Evolutionary conservation across 768 basidiomycete species (phyloP), one percentile per base, ranked within the genome.

Genomic region (Lactifluus hygrophoroides): DNA sequence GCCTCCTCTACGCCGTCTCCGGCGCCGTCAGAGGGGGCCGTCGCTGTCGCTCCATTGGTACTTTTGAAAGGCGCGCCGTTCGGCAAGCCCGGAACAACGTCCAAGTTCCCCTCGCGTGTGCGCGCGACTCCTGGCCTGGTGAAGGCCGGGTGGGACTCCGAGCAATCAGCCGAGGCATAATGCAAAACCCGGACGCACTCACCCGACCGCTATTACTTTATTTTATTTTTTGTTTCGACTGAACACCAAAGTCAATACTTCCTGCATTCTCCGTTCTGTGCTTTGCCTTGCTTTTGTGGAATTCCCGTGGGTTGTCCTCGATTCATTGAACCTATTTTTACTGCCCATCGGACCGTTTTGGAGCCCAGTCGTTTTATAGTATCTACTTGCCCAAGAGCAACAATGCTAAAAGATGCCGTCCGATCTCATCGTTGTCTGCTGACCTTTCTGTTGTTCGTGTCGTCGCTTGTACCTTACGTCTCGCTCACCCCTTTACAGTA

Each of bases 71-170:
- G 61, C 37, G 10, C 54, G n/a, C 55, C 46, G 25, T 57, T 49
- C 27, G 55, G 44, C 28, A 45, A 46, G 19, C 28, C 60, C 3
- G 56, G 56, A 27, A 25, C 48, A 23, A 37, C 56, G 17, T 16
- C 56, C 49, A 62, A 56, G 35, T 62, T 57, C 30, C 27, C 63
- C 4, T 49, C 61, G 16, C 56, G 47, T 9, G 25, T 37, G 23
- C 63, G 38, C 10, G 34, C 56, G 9, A 42, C 52, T 14, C 43
- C 55, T 23, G 42, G 53, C 28, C 57, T 62, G 27, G 44, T 62
- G 13, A 40, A 55, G 17, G 63, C 60, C 5, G 60, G 56, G 8
- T 64, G 63, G 63, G 63, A 58, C 44, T 51, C 60, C 19, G 63
- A 64, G 16, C 38, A 47, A 53, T 62, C 59, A 46, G 44, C 27